A percentile compares a stretch with the other conserved stretches of the same genome.
Conservation (phyloP, 495 filamentous ascomycete genomes). For the Hypoxylon perforatum region DNA sequence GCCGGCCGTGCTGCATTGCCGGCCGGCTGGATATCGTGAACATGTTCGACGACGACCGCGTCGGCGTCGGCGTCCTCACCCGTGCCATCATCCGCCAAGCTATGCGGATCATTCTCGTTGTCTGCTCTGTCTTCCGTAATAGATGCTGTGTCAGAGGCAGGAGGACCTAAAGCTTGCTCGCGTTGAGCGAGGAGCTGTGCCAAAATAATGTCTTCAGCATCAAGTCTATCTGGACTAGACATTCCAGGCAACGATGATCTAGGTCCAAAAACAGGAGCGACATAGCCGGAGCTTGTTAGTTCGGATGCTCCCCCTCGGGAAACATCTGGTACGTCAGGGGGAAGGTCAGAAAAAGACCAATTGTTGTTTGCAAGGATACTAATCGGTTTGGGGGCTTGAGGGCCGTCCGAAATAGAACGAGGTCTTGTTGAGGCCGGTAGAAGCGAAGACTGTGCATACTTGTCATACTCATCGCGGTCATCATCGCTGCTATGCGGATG, state of each 20-base stretch:
- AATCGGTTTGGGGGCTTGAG: constrained; percentile 42
- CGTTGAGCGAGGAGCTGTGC: constrained; percentile 1
- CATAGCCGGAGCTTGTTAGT: neutral
- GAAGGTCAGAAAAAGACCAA: constrained; percentile 57
- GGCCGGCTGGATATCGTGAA: constrained; percentile 15
- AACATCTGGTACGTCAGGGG: constrained; percentile 18
- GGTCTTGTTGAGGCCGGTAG: constrained; percentile 23
- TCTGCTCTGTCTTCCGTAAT: constrained; percentile 4
- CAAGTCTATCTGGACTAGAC: neutral
- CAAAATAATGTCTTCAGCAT: neutral
- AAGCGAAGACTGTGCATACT: constrained; percentile 16
- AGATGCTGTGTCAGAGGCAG: neutral
- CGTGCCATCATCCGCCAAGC: neutral
- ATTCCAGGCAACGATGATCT: neutral
- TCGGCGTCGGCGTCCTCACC: neutral
- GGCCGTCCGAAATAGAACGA: constrained; percentile 62
- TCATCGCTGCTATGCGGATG: constrained; percentile 7
- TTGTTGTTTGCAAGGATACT: constrained; percentile 61
- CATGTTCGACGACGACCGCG: constrained; percentile 2
- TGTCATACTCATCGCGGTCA: constrained; percentile 6
- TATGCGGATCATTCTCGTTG: neutral
- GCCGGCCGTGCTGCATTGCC: constrained; percentile 35
- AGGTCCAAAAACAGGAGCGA: neutral
- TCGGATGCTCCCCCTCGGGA: neutral
- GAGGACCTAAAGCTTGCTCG: neutral